Base-by-base conservation (phyloP, 192 early-diverging fungal genomes). In the Coemansia sp. region DNA sequence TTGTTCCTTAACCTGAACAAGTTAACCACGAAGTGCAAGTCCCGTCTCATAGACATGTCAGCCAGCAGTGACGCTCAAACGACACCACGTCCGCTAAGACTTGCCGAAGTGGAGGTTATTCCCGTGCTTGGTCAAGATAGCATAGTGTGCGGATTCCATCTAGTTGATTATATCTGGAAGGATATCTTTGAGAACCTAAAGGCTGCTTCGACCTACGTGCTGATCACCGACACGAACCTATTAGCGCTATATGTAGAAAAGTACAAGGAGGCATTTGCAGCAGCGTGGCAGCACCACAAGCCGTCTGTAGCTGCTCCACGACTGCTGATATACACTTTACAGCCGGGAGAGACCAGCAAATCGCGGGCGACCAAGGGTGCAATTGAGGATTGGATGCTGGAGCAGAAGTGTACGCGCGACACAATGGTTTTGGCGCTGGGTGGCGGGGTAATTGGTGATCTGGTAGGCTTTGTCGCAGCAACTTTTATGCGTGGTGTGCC, bases 401-500 rank as follows among this genome's bases (percentile, higher is more conserved):
- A 70, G 20, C 61, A 93, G 51, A 85, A 85, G 19, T 96, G 95
- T 74, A 97, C 95, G 27, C 86, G 97, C 52, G 97, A 99, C 72
- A 93, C 94, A 2, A 90, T 91, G 64, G 84, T 99, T 51, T 75
- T 99, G 30, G 95, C 95, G 0, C 86, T 99, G 51, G 97, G 97
- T 64, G 97, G 95, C 46, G 96, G 96, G 5, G 96, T 98, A 0
- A 94, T 99, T 72, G 95, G 97, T 54, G 97, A 99, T 78, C 77
- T 99, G 59, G 87, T 91, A 21, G 96, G 96, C 55, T 99, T 89
- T 80, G 93, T 96, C n/a, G 95, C 97, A 9, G 91, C 97, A 6
- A 99, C 95, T 3, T 99, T 96, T 70, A 99, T 99, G 95, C 89
- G 95, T 51, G 97, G 97, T 21, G 86, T 93, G 51, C 89, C 92